phyloP scores from a whole-genome alignment of 768 basidiomycete species.

The Boletus patriciae region DNA sequence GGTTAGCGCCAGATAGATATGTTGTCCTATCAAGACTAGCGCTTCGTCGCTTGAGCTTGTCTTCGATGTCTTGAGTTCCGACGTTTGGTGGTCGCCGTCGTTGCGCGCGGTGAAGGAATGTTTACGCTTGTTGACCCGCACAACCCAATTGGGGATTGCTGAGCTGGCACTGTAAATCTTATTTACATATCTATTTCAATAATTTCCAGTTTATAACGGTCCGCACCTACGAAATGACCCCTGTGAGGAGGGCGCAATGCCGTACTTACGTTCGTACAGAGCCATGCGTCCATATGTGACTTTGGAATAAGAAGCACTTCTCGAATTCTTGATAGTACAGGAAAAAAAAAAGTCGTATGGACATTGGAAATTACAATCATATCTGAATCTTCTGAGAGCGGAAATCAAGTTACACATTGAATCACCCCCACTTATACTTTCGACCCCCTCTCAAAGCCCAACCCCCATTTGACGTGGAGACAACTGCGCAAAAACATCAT shows the following conservation, averaged over 20 bases:
- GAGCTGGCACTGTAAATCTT: too few species aligned
- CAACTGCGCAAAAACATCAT: conserved; percentile 15
- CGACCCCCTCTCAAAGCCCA: neutral
- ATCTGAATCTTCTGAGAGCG: too few species aligned
- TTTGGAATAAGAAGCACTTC: too few species aligned
- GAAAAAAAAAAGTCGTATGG: neutral
- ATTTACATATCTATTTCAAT: too few species aligned
- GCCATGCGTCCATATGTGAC: too few species aligned
- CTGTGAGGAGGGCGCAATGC: too few species aligned
- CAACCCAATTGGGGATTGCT: neutral
- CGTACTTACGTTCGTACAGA: too few species aligned
- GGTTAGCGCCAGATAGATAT: neutral
- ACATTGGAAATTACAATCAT: neutral
- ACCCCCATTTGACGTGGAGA: neutral
- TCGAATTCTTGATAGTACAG: too few species aligned
- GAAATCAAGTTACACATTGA: neutral
- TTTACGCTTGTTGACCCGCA: conserved; percentile 14
- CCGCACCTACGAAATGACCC: too few species aligned
- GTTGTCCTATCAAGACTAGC: neutral
- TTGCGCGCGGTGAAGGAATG: conserved; percentile 4
- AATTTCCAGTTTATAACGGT: too few species aligned
- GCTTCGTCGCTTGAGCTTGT: neutral
- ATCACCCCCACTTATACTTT: neutral
- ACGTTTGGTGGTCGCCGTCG: conserved; percentile 9
- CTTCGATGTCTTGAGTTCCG: neutral